phyloP scores from a whole-genome alignment of 176 grass and related monocot species.

The Leersia perrieri region DNA sequence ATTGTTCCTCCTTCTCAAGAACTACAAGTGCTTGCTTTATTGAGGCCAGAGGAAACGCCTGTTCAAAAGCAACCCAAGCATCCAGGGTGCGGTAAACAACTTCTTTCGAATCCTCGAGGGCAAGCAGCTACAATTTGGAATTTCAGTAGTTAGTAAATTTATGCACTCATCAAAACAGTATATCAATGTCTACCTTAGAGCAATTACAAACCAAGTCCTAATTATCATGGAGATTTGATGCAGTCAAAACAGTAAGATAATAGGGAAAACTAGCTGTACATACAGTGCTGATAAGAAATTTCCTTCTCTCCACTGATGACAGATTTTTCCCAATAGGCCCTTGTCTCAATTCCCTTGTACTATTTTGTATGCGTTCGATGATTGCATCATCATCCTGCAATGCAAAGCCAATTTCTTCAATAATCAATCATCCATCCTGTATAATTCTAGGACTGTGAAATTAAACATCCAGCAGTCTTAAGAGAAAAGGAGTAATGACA shows the following conservation, averaged over 20 bases:
- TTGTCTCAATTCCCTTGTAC: slow-evolving; percentile 34
- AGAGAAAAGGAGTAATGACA: background rate
- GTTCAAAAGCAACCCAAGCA: slow-evolving; percentile 88
- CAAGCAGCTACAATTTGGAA: slow-evolving; percentile 58
- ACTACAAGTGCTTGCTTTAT: slow-evolving; percentile 65
- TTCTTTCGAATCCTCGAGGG: slow-evolving; percentile 82
- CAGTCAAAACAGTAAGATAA: background rate
- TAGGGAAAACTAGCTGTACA: slow-evolving; percentile 11
- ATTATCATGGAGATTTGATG: background rate
- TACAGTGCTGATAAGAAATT: slow-evolving; percentile 76
- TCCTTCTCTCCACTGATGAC: slow-evolving; percentile 62
- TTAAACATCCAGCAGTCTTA: background rate
- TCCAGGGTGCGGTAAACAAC: slow-evolving; percentile 80
- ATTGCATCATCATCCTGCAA: slow-evolving; percentile 28
- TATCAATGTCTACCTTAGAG: background rate
- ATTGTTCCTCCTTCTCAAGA: slow-evolving; percentile 89
- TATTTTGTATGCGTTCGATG: slow-evolving; percentile 38
- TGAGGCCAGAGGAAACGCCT: slow-evolving; percentile 57
- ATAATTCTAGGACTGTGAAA: background rate
- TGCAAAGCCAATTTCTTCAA: background rate
- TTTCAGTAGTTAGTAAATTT: slow-evolving; percentile 2
- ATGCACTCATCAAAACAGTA: background rate
- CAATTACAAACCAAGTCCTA: background rate
- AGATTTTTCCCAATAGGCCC: slow-evolving; percentile 51
- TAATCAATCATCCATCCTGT: background rate